Percentiles rank a stretch among this genome's conserved stretches.
These are phyloP conservation scores for Allium fistulosum DNA, from an alignment of 106 monocot species.

Conservation along the genomic window DNA sequence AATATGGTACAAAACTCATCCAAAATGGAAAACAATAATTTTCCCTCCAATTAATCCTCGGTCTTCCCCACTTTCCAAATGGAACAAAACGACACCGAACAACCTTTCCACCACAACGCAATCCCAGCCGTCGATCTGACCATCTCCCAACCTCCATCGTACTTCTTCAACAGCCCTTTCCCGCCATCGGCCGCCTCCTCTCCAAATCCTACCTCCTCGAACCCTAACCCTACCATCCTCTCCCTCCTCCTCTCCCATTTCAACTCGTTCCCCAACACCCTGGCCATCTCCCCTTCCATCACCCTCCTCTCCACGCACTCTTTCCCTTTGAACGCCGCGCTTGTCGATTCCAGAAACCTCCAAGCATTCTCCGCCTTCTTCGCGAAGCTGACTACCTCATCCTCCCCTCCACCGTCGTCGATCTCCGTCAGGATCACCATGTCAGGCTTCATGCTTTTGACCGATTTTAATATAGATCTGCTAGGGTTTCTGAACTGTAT, in stretches of 20 bases:
- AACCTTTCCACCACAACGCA: slow-evolving; percentile 62
- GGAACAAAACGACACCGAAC: slow-evolving; percentile 56
- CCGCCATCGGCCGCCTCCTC: slow-evolving; percentile 59
- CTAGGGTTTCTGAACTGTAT: slow-evolving; percentile 41
- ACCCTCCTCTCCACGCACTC: slow-evolving; percentile 50
- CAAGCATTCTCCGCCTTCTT: slow-evolving; percentile 41
- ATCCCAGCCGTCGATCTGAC: slow-evolving; percentile 9
- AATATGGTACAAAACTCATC: neutral
- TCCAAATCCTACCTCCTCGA: slow-evolving; percentile 39
- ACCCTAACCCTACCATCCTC: slow-evolving; percentile 44
- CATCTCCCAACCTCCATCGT: slow-evolving; percentile 76
- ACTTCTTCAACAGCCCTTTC: slow-evolving; percentile 52
- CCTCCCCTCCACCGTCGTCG: slow-evolving; percentile 24
- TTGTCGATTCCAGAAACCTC: slow-evolving; percentile 73
- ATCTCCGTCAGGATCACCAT: slow-evolving; percentile 52
- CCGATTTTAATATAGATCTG: slow-evolving; percentile 6
- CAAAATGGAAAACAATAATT: too few relatives aligned
- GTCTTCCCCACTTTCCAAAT: slow-evolving; percentile 36
- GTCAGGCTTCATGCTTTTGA: slow-evolving; percentile 39
- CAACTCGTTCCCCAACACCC: slow-evolving; percentile 19
- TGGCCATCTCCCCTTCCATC: slow-evolving; percentile 55
- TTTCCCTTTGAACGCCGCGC: slow-evolving; percentile 66
- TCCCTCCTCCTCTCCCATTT: slow-evolving; percentile 35
- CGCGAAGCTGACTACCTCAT: slow-evolving; percentile 16
- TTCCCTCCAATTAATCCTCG: neutral